Evolutionary conservation across 140 eudicot species (phyloP).

Genomic region (Stevia rebaudiana): DNA sequence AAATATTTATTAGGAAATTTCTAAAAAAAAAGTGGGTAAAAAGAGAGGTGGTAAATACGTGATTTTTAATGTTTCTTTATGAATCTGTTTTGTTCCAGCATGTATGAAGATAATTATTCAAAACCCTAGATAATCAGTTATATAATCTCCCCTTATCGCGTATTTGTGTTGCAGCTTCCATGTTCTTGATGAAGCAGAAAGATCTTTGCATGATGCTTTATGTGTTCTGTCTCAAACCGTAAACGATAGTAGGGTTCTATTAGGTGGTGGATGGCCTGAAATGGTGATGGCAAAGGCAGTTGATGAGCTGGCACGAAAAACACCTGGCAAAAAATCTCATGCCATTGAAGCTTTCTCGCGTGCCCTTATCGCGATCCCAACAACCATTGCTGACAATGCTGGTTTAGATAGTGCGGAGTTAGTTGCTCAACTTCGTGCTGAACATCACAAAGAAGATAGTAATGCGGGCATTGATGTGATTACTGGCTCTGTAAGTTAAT

Average conservation of each 20-base stretch:
- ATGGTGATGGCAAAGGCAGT: constrained; percentile 96
- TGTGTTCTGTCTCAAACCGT: constrained; percentile 93
- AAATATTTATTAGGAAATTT: neutral
- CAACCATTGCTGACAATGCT: constrained; percentile 92
- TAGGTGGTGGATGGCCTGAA: constrained; percentile 99
- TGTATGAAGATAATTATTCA: neutral
- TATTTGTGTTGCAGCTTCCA: constrained; percentile 54
- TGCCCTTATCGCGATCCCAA: constrained; percentile 82
- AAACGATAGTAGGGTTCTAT: constrained; percentile 76
- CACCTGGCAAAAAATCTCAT: constrained; percentile 89
- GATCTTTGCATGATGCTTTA: constrained; percentile 89
- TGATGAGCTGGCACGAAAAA: constrained; percentile 80
- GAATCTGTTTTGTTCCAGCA: neutral
- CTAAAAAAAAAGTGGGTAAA: neutral
- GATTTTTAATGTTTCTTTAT: too few relatives aligned
- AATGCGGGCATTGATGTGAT: constrained; percentile 88
- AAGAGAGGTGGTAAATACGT: neutral
- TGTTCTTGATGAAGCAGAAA: constrained; percentile 88
- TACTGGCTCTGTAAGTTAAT: constrained; percentile 75
- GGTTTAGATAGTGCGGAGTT: constrained; percentile 92
- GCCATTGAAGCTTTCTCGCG: constrained; percentile 90
- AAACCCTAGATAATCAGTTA: neutral
- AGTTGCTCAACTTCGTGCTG: constrained; percentile 84
- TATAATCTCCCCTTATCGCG: neutral
- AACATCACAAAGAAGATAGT: constrained; percentile 72